These are phyloP conservation scores for Ajuga chamaepitys DNA, from an alignment of 257 asterid species.

Conservation along the genomic window DNA sequence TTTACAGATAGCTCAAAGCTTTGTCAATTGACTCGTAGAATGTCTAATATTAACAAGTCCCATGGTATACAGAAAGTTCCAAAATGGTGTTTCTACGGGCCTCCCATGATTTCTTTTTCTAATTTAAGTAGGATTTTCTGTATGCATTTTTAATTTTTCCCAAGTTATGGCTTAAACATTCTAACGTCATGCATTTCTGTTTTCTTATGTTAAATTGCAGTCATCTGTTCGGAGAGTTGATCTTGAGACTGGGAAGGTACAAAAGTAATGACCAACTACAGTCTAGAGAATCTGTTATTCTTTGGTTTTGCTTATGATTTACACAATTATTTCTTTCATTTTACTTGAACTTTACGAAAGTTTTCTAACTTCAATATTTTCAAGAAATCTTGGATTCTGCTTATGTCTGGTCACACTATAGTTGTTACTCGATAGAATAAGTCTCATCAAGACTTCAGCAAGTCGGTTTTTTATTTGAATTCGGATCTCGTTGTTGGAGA, in stretches of 20 bases:
- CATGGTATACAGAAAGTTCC: background rate
- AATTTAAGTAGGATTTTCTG: background rate
- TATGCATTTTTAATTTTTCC: constrained; percentile 1
- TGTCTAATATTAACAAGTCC: background rate
- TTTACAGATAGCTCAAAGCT: background rate
- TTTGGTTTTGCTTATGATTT: background rate
- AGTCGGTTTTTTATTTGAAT: no score
- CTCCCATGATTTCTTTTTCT: background rate
- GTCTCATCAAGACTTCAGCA: no score
- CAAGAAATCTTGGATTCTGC: no score
- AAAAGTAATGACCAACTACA: constrained; percentile 8
- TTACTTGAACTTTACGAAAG: background rate
- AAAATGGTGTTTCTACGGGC: background rate
- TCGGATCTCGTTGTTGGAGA: background rate
- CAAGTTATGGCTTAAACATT: constrained; percentile 8
- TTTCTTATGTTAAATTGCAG: constrained; percentile 40
- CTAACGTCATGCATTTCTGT: constrained; percentile 4
- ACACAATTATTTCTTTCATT: background rate
- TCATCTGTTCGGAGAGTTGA: constrained; percentile 87
- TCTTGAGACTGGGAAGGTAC: constrained; percentile 77
- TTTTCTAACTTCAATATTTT: background rate
- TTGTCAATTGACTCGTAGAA: background rate
- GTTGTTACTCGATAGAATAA: no score
- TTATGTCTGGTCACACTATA: no score
- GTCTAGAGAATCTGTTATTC: background rate